These are phyloP conservation scores for Leishmania gerbilli DNA, from an alignment of 208 protist genomes.

Conservation along the genomic window DNA sequence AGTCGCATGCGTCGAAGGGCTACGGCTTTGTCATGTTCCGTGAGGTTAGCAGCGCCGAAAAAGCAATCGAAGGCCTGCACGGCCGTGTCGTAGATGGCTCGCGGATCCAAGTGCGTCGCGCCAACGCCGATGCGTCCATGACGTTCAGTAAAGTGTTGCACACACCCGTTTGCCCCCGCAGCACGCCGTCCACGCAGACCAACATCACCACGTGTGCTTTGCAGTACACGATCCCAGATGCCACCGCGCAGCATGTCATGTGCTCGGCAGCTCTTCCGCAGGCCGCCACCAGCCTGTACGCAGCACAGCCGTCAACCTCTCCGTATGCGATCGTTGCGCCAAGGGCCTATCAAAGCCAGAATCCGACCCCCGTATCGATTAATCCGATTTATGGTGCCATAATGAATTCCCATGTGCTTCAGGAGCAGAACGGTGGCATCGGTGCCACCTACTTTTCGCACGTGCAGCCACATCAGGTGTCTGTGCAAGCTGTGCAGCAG, in stretches of 20 bases:
- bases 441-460: constrained; percentile 6
- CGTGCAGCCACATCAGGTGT: constrained; percentile 13
- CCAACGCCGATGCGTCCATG: constrained; percentile 50
- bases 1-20: constrained; percentile 57
- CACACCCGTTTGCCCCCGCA: not conserved
- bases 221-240: not conserved
- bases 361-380: not conserved
- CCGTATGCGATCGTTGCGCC: constrained; percentile 13
- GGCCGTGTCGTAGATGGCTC: constrained; percentile 47
- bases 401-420: constrained; percentile 7
- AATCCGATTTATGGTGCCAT: constrained; percentile 7
- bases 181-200: constrained; percentile 9
- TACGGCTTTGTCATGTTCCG: constrained; percentile 84
- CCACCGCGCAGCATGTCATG: constrained; percentile 5
- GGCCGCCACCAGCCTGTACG: not conserved
- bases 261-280: constrained; percentile 10
- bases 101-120: constrained; percentile 74
- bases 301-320: constrained; percentile 3
- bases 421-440: not conserved
- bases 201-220: constrained; percentile 6
- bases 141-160: constrained; percentile 30
- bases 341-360: constrained; percentile 6
- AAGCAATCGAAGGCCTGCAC: constrained; percentile 45
- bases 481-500: constrained; percentile 4
- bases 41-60: constrained; percentile 36